Percentiles rank a stretch among this genome's conserved stretches.
phyloP scores from a whole-genome alignment of 1,284 basidiomycete genomes.

The Fistulinella staudtii region DNA sequence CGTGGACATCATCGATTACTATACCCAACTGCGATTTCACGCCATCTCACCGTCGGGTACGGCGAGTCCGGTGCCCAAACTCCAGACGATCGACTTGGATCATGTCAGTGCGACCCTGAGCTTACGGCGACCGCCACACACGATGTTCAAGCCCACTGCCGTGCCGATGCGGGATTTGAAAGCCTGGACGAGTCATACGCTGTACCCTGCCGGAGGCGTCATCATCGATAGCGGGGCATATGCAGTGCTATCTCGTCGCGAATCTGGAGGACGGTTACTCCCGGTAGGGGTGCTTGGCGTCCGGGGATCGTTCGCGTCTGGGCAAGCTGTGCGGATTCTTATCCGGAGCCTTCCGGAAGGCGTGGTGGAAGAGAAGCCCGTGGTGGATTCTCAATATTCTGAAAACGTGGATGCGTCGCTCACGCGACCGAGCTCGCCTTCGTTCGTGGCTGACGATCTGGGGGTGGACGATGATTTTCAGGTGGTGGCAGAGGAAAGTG shows the following conservation, averaged over 20 bases:
- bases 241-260: constrained; percentile 74
- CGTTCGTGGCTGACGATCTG: constrained; percentile 34
- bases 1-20: constrained; percentile 78
- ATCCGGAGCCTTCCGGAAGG: constrained; percentile 44
- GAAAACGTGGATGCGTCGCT: constrained; percentile 30
- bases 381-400: not conserved
- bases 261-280: constrained; percentile 87
- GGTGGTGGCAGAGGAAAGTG: constrained; percentile 35
- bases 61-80: constrained; percentile 35
- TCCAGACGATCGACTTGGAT: constrained; percentile 27
- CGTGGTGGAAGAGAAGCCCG: constrained; percentile 22
- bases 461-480: constrained; percentile 29
- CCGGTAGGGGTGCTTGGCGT: constrained; percentile 89
- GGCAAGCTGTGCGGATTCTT: constrained; percentile 88
- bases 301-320: constrained; percentile 86
- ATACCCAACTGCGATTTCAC: constrained; percentile 42
- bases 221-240: constrained; percentile 90
- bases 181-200: constrained; percentile 92
- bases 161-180: constrained; percentile 86
- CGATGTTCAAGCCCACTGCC: constrained; percentile 77
- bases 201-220: constrained; percentile 84
- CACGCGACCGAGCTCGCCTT: constrained; percentile 36
- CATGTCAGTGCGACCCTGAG: constrained; percentile 20
- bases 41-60: constrained; percentile 37
- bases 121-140: constrained; percentile 68